Base-by-base conservation (phyloP, 192 early-diverging fungal genomes). In the Mortierella hygrophila region DNA sequence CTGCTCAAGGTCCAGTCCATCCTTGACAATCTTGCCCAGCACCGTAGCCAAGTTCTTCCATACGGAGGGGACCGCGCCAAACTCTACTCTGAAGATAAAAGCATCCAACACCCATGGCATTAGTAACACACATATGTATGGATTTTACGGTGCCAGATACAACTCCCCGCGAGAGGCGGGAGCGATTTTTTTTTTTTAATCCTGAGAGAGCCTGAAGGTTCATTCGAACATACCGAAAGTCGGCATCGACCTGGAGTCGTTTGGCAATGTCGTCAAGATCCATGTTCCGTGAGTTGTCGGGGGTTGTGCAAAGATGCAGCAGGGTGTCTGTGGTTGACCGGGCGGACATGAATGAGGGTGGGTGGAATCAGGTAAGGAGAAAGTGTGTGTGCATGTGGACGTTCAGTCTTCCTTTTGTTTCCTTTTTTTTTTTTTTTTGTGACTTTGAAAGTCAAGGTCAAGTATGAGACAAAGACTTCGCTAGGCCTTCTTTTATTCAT, bases 201-300 rank as follows among this genome's bases (percentile, higher is more conserved):
- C 8, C 0, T 11, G 42, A 44, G 42, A 46, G 44, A 29, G 57
- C n/a, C 18, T 41, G 44, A 7, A 9, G 23, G 38, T 40, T 40
- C 35, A 29, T 42, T 15, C 0, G 35, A 54, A 60, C 52, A 37
- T 37, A 86, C 84, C 84, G 75, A 65, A 77, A 80, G 32, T 73
- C 79, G 37, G 57, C 38, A 49, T 86, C 84, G 41, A 68, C 63
- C 37, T 86, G 84, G 2, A 86, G 60, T 40, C 74, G 54, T 41
- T 86, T 86, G 0, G 84, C 75, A 21, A 78, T 60, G 3, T 41
- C 60, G 10, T 86, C 84, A 1, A 86, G 72, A 20, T 81, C 80
- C 68, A 57, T 44, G 18, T 69, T 70, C 68, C 80, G 18, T 4
- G 80, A 57, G 37, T 13, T 75, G 44, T 75, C 54, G 26, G 68